These are phyloP conservation scores for Xylaria sp. DNA, from an alignment of 2,329 filamentous ascomycete species.

Conservation along the genomic window DNA sequence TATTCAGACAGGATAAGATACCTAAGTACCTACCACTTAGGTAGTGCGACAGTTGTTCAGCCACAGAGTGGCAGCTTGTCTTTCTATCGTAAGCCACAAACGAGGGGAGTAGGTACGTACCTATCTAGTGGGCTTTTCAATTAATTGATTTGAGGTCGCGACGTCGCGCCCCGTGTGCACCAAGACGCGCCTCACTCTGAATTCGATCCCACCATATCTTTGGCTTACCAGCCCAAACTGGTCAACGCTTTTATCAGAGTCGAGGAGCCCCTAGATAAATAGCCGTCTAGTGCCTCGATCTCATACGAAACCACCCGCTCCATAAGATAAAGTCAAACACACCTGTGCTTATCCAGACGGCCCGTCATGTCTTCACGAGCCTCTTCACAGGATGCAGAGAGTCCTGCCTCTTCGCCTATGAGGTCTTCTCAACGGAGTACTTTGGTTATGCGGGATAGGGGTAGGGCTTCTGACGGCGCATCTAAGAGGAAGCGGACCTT, in stretches of 20 bases:
- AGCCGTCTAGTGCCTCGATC: neutral
- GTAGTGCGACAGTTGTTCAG: neutral
- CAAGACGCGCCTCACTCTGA: conserved; percentile 28
- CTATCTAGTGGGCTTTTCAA: neutral
- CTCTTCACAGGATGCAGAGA: conserved; percentile 32
- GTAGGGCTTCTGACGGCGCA: conserved; percentile 31
- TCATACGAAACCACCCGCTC: neutral
- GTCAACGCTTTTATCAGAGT: neutral
- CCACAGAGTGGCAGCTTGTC: neutral
- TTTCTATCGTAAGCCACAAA: conserved; percentile 11
- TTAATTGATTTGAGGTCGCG: conserved; percentile 8
- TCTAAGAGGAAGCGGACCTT: conserved; percentile 41
- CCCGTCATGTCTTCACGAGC: conserved; percentile 33
- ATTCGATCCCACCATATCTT: neutral
- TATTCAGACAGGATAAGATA: too few relatives aligned
- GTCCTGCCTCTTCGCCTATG: conserved; percentile 28
- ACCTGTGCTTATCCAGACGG: neutral
- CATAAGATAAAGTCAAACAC: neutral
- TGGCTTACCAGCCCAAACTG: neutral
- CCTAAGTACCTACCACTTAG: neutral
- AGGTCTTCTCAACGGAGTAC: conserved; percentile 31
- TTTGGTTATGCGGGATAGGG: conserved; percentile 41
- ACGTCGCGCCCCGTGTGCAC: conserved; percentile 10
- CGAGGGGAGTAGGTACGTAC: too few relatives aligned
- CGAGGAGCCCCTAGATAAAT: neutral